Evolutionary conservation across 2,329 filamentous ascomycete species (phyloP), one percentile per base, ranked within the genome.

Genomic region (Sclerotinia nivalis): DNA sequence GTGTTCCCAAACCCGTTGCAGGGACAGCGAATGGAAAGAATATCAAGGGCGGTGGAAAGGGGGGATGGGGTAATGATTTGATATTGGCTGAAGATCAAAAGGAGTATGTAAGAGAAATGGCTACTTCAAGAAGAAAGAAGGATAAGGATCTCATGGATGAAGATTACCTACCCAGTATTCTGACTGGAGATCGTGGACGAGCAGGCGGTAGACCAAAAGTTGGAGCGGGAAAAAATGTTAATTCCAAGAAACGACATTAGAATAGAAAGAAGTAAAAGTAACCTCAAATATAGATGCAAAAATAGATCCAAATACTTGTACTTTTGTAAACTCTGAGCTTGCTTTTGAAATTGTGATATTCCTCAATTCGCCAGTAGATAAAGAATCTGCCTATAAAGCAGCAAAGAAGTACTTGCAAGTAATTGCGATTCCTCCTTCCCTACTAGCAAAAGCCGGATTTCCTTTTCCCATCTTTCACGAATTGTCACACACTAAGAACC

Each of bases 1-100:
- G 93, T 79, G 89, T 99, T 58, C 96, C 96, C 1, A 98, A 97
- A 83, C 92, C 96, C 0, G 87, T 91, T 18, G 88, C 92, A 71
- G 96, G 96, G 2, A 90, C 87, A 20, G 82, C 94, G 9, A 97
- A 89, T 80, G 93, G 93, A 60, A 93, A 93, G 80, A 85, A 83
- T 12, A 84, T 81, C 8, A 76, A 83, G 56, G 89, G 88, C 1
- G 93, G 93, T 55, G 95, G 95, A 1, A 91, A 96, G 81, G 88
- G 89, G 55, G 93, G 93, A 22, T 98, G 96, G 93, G 95, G 94
- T 13, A 86, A 87, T 54, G 89, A 90, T 49, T 82, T 99, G 73
- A 92, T 99, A 68, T 82, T 99, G 13, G 89, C 93, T 0, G 95
- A 97, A 81, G 96, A 99, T 79, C 96, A 99, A 84, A 97, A 97